phyloP scores from a whole-genome alignment of 306 rosid genomes.

The Hippophae rhamnoides region DNA sequence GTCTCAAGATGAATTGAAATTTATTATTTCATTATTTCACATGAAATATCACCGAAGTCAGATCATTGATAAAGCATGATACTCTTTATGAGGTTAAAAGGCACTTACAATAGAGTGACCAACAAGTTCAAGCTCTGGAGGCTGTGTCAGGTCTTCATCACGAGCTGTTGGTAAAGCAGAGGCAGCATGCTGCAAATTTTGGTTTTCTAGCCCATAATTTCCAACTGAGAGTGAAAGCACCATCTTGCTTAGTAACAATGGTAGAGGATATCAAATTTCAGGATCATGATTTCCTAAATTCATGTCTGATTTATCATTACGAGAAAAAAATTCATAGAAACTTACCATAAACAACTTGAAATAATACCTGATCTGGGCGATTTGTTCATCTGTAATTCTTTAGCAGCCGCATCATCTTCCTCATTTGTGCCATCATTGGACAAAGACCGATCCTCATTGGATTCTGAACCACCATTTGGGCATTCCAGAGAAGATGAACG shows the following conservation, averaged over 20 bases:
- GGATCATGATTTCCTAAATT: background rate
- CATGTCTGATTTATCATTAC: background rate
- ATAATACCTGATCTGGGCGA: conserved; percentile 62
- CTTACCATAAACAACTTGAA: conserved; percentile 7
- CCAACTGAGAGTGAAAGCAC: conserved; percentile 23
- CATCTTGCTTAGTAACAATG: conserved; percentile 4
- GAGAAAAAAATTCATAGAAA: background rate
- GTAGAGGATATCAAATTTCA: background rate
- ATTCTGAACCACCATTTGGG: conserved; percentile 72
- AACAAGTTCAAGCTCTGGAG: conserved; percentile 82
- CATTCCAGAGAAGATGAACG: conserved; percentile 65
- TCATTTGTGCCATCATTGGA: conserved; percentile 63
- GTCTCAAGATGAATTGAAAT: conserved; percentile 21
- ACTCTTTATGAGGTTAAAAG: background rate
- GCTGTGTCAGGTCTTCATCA: conserved; percentile 44
- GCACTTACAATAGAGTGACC: conserved; percentile 87
- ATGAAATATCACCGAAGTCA: conserved; percentile 5
- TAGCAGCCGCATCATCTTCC: conserved; percentile 60
- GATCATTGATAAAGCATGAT: background rate
- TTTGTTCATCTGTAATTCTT: conserved; percentile 33
- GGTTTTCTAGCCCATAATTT: conserved; percentile 50
- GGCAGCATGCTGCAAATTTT: conserved; percentile 39
- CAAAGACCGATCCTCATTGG: conserved; percentile 62
- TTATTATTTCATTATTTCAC: conserved; percentile 4
- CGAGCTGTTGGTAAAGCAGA: conserved; percentile 40